These are phyloP conservation scores for Syncephalastrum sp. DNA, from an alignment of 371 early-diverging fungal species.

Conservation along the genomic window DNA sequence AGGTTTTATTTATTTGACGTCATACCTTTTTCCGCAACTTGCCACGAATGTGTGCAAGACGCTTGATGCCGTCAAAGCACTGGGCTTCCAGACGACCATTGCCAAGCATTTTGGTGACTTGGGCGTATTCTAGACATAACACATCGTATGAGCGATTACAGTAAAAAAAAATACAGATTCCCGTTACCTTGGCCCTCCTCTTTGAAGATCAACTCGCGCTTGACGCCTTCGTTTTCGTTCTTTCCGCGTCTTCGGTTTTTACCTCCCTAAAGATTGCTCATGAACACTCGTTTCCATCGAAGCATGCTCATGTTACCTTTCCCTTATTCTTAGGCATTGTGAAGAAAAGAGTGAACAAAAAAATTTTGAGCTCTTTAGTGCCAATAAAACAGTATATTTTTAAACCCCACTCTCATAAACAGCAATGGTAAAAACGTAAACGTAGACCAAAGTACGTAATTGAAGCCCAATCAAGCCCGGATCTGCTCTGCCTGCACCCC, in stretches of 20 bases:
- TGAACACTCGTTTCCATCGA: neutral
- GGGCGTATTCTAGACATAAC: slow-evolving; percentile 83
- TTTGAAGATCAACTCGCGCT: slow-evolving; percentile 93
- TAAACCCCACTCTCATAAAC: no score
- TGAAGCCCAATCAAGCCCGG: no score
- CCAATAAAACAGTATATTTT: no score
- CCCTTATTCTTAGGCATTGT: slow-evolving; percentile 87
- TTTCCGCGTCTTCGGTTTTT: slow-evolving; percentile 97
- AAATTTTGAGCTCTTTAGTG: no score
- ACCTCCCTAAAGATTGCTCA: slow-evolving; percentile 74
- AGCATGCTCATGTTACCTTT: slow-evolving; percentile 54
- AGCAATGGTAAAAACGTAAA: no score
- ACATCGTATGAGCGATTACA: neutral
- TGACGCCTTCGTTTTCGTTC: slow-evolving; percentile 93
- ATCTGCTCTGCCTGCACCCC: no score
- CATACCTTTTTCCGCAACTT: slow-evolving; percentile 95
- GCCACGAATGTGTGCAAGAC: slow-evolving; percentile 97
- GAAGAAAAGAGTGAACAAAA: neutral
- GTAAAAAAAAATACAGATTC: neutral
- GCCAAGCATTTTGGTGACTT: slow-evolving; percentile 95
- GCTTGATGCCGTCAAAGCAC: slow-evolving; percentile 92
- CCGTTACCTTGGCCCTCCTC: slow-evolving; percentile 88
- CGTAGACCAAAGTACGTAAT: no score
- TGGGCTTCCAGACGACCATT: slow-evolving; percentile 95
- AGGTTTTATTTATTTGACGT: neutral